Conservation (phyloP, 1,284 basidiomycete species). For the Rhizoctonia solani region DNA sequence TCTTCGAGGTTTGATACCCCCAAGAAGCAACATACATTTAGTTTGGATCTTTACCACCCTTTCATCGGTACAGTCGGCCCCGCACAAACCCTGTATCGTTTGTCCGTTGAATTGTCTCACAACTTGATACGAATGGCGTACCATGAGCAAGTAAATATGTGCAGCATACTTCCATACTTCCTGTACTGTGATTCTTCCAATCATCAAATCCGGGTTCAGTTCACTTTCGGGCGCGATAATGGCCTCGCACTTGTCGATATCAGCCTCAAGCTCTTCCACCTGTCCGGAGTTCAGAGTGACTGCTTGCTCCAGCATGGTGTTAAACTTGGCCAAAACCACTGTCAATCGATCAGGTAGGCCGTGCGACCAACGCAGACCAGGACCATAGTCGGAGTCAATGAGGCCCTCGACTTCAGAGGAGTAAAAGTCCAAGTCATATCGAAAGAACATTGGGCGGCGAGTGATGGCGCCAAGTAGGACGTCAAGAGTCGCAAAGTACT, state of each 20-base stretch:
- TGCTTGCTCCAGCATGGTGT: no score
- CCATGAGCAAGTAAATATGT: conserved; percentile 13
- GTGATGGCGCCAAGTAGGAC: neutral
- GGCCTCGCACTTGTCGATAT: no score
- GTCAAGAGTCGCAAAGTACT: conserved; percentile 5
- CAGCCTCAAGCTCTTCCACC: no score
- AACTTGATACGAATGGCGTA: neutral
- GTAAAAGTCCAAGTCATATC: no score
- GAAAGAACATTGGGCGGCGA: conserved; percentile 3
- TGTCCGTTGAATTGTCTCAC: neutral
- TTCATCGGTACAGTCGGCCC: neutral
- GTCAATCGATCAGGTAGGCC: no score
- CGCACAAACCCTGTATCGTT: neutral
- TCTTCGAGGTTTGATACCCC: neutral
- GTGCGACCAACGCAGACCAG: no score
- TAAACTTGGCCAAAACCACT: no score
- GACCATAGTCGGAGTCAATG: no score
- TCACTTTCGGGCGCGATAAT: neutral
- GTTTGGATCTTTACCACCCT: neutral
- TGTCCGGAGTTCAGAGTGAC: no score
- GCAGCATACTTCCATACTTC: conserved; percentile 9
- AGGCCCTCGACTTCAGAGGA: no score
- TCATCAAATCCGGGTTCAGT: neutral
- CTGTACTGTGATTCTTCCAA: neutral
- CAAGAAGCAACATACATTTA: neutral